Evolutionary conservation across 2,329 filamentous ascomycete species (phyloP).

Genomic region (Aspergillus uvarum): DNA sequence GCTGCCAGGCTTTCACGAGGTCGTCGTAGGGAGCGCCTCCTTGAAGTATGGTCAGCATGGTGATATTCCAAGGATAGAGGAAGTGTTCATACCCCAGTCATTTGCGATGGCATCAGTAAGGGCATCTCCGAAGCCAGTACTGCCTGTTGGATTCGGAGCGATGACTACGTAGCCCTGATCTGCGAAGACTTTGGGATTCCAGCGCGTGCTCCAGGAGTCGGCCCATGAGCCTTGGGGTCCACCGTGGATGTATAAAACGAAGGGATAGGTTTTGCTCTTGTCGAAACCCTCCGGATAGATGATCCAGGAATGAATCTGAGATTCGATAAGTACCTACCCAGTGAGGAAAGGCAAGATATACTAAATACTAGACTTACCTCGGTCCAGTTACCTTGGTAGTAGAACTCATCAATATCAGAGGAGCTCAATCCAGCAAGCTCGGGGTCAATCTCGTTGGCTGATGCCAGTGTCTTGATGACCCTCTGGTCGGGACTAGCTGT

Average conservation of each 20-base stretch:
- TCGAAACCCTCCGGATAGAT: constrained; percentile 60
- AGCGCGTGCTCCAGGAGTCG: constrained; percentile 76
- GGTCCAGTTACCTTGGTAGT: constrained; percentile 38
- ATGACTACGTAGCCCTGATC: constrained; percentile 86
- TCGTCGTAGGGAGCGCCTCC: constrained; percentile 69
- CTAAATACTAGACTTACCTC: constrained; percentile 24
- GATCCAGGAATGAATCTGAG: constrained; percentile 41
- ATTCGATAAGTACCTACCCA: constrained; percentile 8
- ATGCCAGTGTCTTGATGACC: constrained; percentile 31
- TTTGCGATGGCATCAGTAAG: constrained; percentile 73
- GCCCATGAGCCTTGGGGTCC: constrained; percentile 76
- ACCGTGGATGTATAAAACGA: constrained; percentile 78
- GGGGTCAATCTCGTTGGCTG: constrained; percentile 42
- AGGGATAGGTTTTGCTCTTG: constrained; percentile 69
- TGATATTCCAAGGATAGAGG: not conserved
- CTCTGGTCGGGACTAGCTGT: constrained; percentile 31
- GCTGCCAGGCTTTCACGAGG: constrained; percentile 73
- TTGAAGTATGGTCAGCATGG: constrained; percentile 9
- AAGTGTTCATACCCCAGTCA: constrained; percentile 66
- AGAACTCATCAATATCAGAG: constrained; percentile 39
- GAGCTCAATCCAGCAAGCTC: constrained; percentile 38
- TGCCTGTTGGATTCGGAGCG: constrained; percentile 78
- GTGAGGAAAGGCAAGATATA: not conserved
- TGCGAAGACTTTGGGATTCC: constrained; percentile 83
- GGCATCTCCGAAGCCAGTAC: constrained; percentile 76